Conservation (phyloP, 345 rosid genomes). For the Anastatica hierochuntica region DNA sequence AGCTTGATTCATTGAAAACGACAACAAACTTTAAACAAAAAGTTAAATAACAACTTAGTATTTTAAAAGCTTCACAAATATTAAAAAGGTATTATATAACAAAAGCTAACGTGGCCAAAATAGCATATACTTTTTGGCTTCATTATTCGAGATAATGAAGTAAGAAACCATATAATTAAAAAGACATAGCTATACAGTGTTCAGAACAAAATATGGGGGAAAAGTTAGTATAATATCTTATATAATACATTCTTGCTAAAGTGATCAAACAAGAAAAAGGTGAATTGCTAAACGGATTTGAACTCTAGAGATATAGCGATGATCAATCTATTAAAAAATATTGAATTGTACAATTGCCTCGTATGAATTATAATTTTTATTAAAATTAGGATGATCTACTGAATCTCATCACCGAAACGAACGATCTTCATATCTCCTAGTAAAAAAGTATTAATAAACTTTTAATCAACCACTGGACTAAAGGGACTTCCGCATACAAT, state of each 20-base stretch:
- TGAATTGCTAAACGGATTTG: constrained; percentile 1
- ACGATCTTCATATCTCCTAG: no score
- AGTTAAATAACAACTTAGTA: constrained; percentile 12
- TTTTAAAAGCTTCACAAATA: constrained; percentile 2
- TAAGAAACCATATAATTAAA: not conserved
- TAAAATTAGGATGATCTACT: no score
- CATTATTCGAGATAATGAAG: not conserved
- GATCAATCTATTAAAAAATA: no score
- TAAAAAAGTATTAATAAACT: no score
- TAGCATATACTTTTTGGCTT: constrained; percentile 21
- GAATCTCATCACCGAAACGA: no score
- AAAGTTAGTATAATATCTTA: constrained; percentile 7
- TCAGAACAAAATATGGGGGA: constrained; percentile 20
- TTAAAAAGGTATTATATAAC: not conserved
- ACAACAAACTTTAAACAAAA: constrained; percentile 23
- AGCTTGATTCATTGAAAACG: constrained; percentile 4
- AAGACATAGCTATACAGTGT: not conserved
- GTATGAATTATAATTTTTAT: no score
- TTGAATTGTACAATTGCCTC: no score
- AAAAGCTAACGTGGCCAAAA: constrained; percentile 27
- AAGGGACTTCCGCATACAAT: no score
- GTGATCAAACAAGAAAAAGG: not conserved
- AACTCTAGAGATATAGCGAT: not conserved
- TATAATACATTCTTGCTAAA: not conserved
- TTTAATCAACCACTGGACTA: no score